Evolutionary conservation across 495 filamentous ascomycete genomes (phyloP).

Genomic region (Hyaloscypha finlandica): DNA sequence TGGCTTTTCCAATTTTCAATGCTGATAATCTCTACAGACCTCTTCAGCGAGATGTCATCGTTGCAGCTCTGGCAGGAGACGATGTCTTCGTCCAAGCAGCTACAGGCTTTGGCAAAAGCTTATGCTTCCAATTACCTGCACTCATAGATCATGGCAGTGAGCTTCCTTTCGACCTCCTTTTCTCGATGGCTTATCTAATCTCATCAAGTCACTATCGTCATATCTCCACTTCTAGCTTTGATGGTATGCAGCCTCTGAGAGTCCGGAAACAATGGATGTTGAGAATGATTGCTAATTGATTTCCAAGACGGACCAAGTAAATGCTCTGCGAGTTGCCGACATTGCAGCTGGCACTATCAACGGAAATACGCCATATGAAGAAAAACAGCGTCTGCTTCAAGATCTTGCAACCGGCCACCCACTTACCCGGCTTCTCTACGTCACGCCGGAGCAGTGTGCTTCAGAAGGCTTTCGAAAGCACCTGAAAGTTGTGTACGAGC

Average conservation of each 20-base stretch:
- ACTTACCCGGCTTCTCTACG: constrained; percentile 79
- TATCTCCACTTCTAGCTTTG: constrained; percentile 86
- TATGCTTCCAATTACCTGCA: constrained; percentile 93
- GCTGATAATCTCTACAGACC: constrained; percentile 53
- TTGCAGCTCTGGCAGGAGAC: constrained; percentile 73
- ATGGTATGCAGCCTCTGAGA: constrained; percentile 60
- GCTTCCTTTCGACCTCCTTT: constrained; percentile 22
- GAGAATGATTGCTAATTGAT: constrained; percentile 9
- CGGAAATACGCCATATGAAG: constrained; percentile 66
- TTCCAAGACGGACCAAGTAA: constrained; percentile 82
- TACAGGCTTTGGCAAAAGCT: constrained; percentile 93
- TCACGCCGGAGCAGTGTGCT: constrained; percentile 88
- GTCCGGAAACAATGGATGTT: background rate
- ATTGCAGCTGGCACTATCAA: constrained; percentile 86
- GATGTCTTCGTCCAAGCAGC: constrained; percentile 96
- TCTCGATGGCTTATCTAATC: background rate
- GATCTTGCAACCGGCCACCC: constrained; percentile 90
- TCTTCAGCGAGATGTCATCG: constrained; percentile 84
- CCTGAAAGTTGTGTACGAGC: constrained; percentile 71
- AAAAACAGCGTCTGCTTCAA: constrained; percentile 67
- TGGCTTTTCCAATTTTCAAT: background rate
- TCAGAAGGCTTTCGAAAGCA: constrained; percentile 75
- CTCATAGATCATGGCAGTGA: constrained; percentile 82
- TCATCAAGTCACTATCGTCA: constrained; percentile 76
- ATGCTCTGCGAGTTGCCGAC: constrained; percentile 69